phyloP scores from a whole-genome alignment of 495 filamentous ascomycete genomes.

The Corynascus novoguineensis region DNA sequence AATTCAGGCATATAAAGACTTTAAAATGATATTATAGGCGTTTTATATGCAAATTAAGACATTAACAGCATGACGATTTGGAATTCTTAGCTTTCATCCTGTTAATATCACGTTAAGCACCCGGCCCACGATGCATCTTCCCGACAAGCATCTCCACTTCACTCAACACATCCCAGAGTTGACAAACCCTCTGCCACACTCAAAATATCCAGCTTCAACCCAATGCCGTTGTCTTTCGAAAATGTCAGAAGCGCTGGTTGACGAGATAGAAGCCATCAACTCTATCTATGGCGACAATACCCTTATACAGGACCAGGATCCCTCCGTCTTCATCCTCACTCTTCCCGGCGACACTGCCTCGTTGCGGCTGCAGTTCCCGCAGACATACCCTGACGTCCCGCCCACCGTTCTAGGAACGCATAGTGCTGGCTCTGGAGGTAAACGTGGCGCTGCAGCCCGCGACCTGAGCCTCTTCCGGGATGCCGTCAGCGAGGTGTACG shows the following conservation, averaged over 20 bases:
- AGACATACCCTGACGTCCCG: slow-evolving; percentile 62
- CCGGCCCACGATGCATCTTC: too few relatives aligned
- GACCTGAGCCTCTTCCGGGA: slow-evolving; percentile 61
- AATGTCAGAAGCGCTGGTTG: slow-evolving; percentile 70
- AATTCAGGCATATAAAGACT: too few relatives aligned
- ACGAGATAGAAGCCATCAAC: slow-evolving; percentile 87
- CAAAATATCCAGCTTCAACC: background rate
- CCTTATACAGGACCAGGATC: slow-evolving; percentile 36
- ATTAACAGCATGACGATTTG: too few relatives aligned
- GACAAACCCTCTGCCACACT: background rate
- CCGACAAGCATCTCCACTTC: too few relatives aligned
- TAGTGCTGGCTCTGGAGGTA: slow-evolving; percentile 49
- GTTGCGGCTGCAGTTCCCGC: slow-evolving; percentile 62
- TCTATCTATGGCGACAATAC: slow-evolving; percentile 80
- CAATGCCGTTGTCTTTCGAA: too few relatives aligned
- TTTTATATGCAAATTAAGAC: too few relatives aligned
- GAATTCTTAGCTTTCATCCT: too few relatives aligned
- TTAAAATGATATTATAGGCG: too few relatives aligned
- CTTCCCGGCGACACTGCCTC: slow-evolving; percentile 44
- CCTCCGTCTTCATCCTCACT: slow-evolving; percentile 46
- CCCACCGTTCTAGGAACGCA: slow-evolving; percentile 67
- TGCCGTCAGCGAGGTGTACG: slow-evolving; percentile 59
- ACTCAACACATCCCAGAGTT: background rate
- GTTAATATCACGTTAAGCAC: too few relatives aligned
- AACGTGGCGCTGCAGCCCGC: slow-evolving; percentile 62